Evolutionary conservation across 345 rosid species (phyloP).

Genomic region (Salix brachista): DNA sequence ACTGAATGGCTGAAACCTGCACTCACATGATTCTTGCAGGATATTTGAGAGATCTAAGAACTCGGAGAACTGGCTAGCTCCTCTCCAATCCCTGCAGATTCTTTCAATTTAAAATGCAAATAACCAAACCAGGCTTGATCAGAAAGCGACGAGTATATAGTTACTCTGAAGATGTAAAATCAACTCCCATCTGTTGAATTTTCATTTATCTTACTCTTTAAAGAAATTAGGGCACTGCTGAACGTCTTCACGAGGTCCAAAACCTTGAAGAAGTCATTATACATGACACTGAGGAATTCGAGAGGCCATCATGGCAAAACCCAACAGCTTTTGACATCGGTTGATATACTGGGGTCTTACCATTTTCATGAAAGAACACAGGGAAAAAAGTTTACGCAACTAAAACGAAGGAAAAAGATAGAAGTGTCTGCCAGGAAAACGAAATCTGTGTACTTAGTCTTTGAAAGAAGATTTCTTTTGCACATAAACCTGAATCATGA

Average conservation of each 20-base stretch:
- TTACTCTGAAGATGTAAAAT: too few relatives aligned
- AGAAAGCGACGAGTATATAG: too few relatives aligned
- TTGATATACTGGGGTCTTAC: conserved; percentile 3
- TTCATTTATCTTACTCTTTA: neutral
- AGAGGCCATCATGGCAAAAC: neutral
- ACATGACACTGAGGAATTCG: neutral
- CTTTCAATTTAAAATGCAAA: too few relatives aligned
- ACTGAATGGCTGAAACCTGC: neutral
- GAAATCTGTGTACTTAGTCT: neutral
- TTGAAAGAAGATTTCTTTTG: neutral
- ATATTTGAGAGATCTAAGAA: neutral
- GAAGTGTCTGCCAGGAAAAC: conserved; percentile 6
- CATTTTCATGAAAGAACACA: conserved; percentile 10
- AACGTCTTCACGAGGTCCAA: neutral
- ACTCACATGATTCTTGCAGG: neutral
- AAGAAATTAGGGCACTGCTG: neutral
- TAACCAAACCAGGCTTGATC: too few relatives aligned
- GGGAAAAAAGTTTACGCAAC: neutral
- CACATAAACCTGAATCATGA: conserved; percentile 7
- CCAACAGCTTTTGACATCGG: neutral
- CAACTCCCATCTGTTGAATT: neutral
- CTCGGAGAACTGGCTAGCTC: too few relatives aligned
- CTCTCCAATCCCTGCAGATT: too few relatives aligned
- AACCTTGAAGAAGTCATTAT: neutral
- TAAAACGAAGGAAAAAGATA: neutral